These are phyloP conservation scores for Pulveroboletus frians DNA, from an alignment of 768 basidiomycete genomes.

Conservation along the genomic window DNA sequence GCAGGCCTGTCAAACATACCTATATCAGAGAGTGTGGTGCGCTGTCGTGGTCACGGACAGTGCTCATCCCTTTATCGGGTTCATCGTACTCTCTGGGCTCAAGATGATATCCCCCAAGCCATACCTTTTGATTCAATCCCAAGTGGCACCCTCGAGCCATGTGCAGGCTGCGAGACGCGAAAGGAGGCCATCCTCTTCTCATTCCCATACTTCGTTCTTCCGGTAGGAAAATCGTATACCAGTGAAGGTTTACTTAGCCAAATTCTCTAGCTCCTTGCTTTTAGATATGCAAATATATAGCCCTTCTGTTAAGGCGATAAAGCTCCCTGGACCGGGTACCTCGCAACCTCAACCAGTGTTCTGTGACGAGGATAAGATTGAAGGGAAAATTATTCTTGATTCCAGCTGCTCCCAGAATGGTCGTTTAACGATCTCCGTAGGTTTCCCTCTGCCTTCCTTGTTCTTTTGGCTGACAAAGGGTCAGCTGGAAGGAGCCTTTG, in stretches of 20 bases:
- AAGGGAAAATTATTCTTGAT: constrained; percentile 56
- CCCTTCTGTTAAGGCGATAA: constrained; percentile 50
- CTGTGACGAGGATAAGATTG: constrained; percentile 53
- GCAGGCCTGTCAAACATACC: constrained; percentile 12
- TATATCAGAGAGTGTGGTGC: constrained; percentile 16
- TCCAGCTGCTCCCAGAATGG: constrained; percentile 48
- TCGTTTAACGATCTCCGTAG: constrained; percentile 53
- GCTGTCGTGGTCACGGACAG: neutral
- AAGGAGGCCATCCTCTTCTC: constrained; percentile 15
- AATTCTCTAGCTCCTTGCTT: constrained; percentile 40
- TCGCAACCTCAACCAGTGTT: constrained; percentile 45
- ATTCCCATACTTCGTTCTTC: constrained; percentile 47
- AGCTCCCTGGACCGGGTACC: constrained; percentile 21
- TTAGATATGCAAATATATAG: constrained; percentile 61
- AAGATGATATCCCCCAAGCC: constrained; percentile 21
- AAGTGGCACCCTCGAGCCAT: constrained; percentile 29
- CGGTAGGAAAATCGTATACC: constrained; percentile 33
- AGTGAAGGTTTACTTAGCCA: constrained; percentile 2
- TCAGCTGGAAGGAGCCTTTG: constrained; percentile 62
- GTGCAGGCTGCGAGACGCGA: constrained; percentile 26
- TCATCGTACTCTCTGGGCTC: neutral
- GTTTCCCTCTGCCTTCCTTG: constrained; percentile 1
- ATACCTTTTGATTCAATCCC: constrained; percentile 13
- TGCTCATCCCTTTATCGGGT: neutral
- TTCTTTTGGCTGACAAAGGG: constrained; percentile 2